Conservation (phyloP, 108 stramenopile species). For the Asterionellopsis glacialis region DNA sequence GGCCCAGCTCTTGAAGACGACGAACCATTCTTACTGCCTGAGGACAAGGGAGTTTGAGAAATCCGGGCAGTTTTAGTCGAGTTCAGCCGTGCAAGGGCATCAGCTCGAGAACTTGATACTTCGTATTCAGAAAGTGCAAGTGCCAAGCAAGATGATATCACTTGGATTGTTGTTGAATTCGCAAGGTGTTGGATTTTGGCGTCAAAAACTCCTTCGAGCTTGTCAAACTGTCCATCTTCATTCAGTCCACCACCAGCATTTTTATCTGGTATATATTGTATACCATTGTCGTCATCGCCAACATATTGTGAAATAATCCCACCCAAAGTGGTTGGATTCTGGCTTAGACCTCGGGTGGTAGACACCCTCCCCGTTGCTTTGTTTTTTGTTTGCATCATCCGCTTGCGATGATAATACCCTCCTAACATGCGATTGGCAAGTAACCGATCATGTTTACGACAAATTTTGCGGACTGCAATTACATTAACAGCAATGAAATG, state of each 20-base stretch:
- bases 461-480: slow-evolving; percentile 80
- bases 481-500: slow-evolving; percentile 77
- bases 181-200: slow-evolving; percentile 69
- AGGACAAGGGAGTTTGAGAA: neutral
- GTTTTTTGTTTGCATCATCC: slow-evolving; percentile 26
- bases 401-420: slow-evolving; percentile 64
- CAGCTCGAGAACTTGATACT: slow-evolving; percentile 59
- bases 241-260: neutral
- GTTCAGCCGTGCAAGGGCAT: slow-evolving; percentile 44
- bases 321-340: slow-evolving; percentile 6
- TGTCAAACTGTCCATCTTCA: slow-evolving; percentile 13
- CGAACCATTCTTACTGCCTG: neutral
- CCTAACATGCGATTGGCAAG: slow-evolving; percentile 84
- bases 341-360: neutral
- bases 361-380: slow-evolving; percentile 32
- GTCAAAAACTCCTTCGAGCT: slow-evolving; percentile 50
- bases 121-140: slow-evolving; percentile 76
- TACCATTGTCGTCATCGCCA: neutral
- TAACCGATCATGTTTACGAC: slow-evolving; percentile 79
- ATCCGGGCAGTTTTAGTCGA: slow-evolving; percentile 8
- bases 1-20: slow-evolving; percentile 1
- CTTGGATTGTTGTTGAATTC: slow-evolving; percentile 68
- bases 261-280: neutral
- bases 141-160: slow-evolving; percentile 69
- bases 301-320: slow-evolving; percentile 3